Conservation (phyloP, 768 basidiomycete genomes). For the Kwoniella mangroviensis region DNA sequence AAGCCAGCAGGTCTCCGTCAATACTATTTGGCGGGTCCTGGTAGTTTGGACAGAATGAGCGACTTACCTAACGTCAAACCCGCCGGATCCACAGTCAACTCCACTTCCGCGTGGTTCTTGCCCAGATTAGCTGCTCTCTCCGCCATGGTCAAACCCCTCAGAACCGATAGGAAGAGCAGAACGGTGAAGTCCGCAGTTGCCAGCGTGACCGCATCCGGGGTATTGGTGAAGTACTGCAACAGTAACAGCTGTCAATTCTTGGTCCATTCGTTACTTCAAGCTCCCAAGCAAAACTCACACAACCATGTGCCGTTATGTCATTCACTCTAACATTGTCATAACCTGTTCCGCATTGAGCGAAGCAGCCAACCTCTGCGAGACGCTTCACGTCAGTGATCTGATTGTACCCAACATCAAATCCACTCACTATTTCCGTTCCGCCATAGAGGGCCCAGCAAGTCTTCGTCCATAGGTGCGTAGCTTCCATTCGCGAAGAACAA, state of each 20-base stretch:
- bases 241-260: background rate
- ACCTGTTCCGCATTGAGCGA: slow-evolving; percentile 40
- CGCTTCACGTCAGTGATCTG: background rate
- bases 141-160: slow-evolving; percentile 27
- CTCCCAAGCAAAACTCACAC: slow-evolving; percentile 11
- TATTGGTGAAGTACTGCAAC: slow-evolving; percentile 39
- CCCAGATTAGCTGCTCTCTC: slow-evolving; percentile 28
- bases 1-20: background rate
- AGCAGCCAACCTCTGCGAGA: slow-evolving; percentile 29
- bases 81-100: slow-evolving; percentile 33
- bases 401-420: too few species aligned
- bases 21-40: too few species aligned
- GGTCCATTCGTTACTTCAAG: background rate
- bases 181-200: slow-evolving; percentile 43
- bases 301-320: slow-evolving; percentile 20
- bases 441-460: slow-evolving; percentile 35
- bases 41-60: background rate
- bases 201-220: slow-evolving; percentile 41
- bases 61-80: slow-evolving; percentile 21
- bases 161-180: slow-evolving; percentile 32
- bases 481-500: slow-evolving; percentile 34
- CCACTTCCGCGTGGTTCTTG: slow-evolving; percentile 32
- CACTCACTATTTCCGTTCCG: slow-evolving; percentile 33
- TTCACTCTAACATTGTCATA: slow-evolving; percentile 35
- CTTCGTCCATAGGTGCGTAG: slow-evolving; percentile 38